Base-by-base conservation (phyloP, 192 early-diverging fungal species). In the Rhizophagus clarus region DNA sequence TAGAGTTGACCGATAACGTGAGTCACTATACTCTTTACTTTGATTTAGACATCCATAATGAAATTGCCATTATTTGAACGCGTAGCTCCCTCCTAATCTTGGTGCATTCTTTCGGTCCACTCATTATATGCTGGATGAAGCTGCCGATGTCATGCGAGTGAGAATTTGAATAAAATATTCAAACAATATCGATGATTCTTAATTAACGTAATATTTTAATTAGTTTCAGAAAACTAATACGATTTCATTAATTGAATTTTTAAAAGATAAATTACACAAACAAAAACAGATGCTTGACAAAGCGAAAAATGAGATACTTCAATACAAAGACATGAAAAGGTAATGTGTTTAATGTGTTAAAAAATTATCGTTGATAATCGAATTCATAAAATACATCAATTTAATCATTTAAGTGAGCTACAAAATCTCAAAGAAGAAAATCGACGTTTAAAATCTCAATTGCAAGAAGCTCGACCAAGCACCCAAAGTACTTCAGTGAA, bases 191-290 rank as follows among this genome's bases (percentile, higher is more conserved):
- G 12, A 26, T 62, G 8, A 24, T 40, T 8, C 32, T 6, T 26
- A 28, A 24, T 5, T 2, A 22, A 32, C 37, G 6, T 60, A n/a
- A 29, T 6, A 4, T 26, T 4, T 51, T 8, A 51, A 61, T n/a
- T 37, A 81, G 76, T 81, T 81, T 81, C 80, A 78, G 32, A 76
- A 71, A 40, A 64, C 45, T 1, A 81, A 81, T 67, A 77, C 74
- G 2, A 60, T 31, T 71, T 12, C 47, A 14, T 42, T 81, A 29
- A 49, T 81, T 17, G 49, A 29, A 22, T 78, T 78, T 76, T 62
- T 81, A 17, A 63, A 66, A 63, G 40, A 68, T n/a, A 79, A 77
- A 61, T 45, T 78, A 20, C 22, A 11, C 26, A 68, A 78, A 32
- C 80, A 81, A 76, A 77, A 34, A 47, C 77, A 81, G 47, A 60